phyloP scores from a whole-genome alignment of 2,329 filamentous ascomycete genomes.

The Penicillium freii region DNA sequence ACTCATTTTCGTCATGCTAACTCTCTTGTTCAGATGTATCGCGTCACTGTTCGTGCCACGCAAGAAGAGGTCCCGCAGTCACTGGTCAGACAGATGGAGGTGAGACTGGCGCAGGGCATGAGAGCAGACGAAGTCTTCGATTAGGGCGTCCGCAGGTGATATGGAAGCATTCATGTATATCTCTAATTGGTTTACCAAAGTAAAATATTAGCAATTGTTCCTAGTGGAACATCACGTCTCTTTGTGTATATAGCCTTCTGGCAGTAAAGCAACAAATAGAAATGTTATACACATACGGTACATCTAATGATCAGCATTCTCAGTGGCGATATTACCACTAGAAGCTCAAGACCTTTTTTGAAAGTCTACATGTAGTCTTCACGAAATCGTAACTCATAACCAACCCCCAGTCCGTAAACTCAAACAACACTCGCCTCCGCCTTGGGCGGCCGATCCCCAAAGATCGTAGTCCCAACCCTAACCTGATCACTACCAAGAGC shows the following conservation, averaged over 20 bases:
- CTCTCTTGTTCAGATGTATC: constrained; percentile 70
- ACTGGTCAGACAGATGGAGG: constrained; percentile 82
- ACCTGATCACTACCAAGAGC: constrained; percentile 82
- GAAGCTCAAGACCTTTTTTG: not conserved
- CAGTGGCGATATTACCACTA: not conserved
- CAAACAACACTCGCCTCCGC: constrained; percentile 68
- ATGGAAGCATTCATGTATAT: constrained; percentile 23
- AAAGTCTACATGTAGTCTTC: not conserved
- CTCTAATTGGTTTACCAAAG: constrained; percentile 15
- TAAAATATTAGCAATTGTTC: constrained; percentile 21
- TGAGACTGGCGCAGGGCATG: constrained; percentile 63
- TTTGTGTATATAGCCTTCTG: constrained; percentile 12
- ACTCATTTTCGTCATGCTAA: constrained; percentile 12
- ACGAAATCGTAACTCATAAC: constrained; percentile 19
- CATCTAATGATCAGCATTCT: not conserved
- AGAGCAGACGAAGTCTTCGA: constrained; percentile 15
- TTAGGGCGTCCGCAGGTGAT: not conserved
- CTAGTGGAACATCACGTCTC: not conserved
- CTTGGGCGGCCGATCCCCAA: constrained; percentile 77
- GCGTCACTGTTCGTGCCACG: constrained; percentile 88
- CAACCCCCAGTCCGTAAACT: constrained; percentile 1
- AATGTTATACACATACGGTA: not conserved
- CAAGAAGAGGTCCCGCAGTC: constrained; percentile 82
- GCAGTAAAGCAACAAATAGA: not conserved
- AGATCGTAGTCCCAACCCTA: constrained; percentile 89